Percentiles rank a stretch among this genome's conserved stretches.
Conservation (phyloP, 345 rosid species). For the Rhodamnia argentea region DNA sequence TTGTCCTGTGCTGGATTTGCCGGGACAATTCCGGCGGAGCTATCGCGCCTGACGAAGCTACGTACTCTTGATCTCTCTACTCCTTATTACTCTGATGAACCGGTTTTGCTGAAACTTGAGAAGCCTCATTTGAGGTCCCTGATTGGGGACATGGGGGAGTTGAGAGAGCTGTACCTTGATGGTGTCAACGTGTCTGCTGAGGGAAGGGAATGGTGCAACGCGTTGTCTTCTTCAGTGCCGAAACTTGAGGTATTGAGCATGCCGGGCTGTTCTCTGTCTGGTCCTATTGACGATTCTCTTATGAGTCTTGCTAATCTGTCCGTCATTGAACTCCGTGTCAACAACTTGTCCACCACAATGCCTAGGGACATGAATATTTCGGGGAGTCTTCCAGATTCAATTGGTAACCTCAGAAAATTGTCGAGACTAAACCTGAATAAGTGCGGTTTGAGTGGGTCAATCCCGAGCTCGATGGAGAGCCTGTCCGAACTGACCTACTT, state of each 20-base stretch:
- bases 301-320: conserved; percentile 1
- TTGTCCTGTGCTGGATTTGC: background rate
- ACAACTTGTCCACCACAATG: conserved; percentile 7
- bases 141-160: background rate
- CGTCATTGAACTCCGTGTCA: background rate
- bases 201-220: conserved; percentile 19
- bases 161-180: conserved; percentile 4
- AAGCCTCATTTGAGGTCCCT: background rate
- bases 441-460: conserved; percentile 12
- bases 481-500: conserved; percentile 11
- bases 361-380: conserved; percentile 7
- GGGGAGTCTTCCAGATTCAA: conserved; percentile 20
- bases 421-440: background rate
- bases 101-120: background rate
- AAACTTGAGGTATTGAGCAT: conserved; percentile 18
- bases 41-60: background rate
- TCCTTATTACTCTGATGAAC: no score
- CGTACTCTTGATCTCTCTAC: conserved; percentile 17
- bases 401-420: conserved; percentile 6
- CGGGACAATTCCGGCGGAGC: background rate
- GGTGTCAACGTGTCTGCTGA: conserved; percentile 6
- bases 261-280: conserved; percentile 14
- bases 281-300: conserved; percentile 15
- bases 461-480: conserved; percentile 12
- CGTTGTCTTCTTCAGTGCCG: conserved; percentile 13